Conservation (phyloP, 1,139 yeast species). For the Meyerozyma sp. region DNA sequence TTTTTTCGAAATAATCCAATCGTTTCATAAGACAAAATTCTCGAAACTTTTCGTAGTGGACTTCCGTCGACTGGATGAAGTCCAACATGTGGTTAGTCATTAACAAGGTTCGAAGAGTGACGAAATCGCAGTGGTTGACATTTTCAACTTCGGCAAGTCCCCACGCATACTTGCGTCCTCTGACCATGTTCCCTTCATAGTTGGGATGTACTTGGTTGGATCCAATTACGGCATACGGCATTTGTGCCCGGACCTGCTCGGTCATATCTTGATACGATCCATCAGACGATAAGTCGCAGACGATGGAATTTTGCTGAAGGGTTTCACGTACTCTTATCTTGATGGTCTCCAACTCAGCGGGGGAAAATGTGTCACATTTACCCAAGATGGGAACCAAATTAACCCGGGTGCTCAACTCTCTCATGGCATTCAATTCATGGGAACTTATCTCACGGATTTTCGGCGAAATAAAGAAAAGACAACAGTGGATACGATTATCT, state of each 20-base stretch:
- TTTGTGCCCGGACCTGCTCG: conserved; percentile 22
- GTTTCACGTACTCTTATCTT: conserved; percentile 41
- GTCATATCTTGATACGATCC: conserved; percentile 20
- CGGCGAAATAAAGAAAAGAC: conserved; percentile 68
- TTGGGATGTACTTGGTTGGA: conserved; percentile 32
- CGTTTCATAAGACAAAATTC: conserved; percentile 35
- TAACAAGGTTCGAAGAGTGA: conserved; percentile 44
- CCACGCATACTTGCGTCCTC: conserved; percentile 71
- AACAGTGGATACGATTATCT: conserved; percentile 70
- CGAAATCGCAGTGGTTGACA: conserved; percentile 60
- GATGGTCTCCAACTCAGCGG: conserved; percentile 31
- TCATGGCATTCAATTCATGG: conserved; percentile 45
- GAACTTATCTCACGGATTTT: conserved; percentile 49
- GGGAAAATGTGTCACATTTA: conserved; percentile 65
- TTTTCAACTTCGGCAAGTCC: conserved; percentile 71
- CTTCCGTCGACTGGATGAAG: conserved; percentile 51
- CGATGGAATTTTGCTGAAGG: conserved; percentile 45
- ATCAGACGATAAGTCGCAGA: conserved; percentile 52
- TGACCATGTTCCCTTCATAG: conserved; percentile 33
- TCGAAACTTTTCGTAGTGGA: conserved; percentile 53
- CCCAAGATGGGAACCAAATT: conserved; percentile 74
- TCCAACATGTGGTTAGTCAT: conserved; percentile 55
- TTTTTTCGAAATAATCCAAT: conserved; percentile 13
- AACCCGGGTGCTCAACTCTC: conserved; percentile 55
- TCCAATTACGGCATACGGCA: conserved; percentile 62